These are phyloP conservation scores for Stephanodiscus minutulus DNA, from an alignment of 108 stramenopile species.

Conservation along the genomic window DNA sequence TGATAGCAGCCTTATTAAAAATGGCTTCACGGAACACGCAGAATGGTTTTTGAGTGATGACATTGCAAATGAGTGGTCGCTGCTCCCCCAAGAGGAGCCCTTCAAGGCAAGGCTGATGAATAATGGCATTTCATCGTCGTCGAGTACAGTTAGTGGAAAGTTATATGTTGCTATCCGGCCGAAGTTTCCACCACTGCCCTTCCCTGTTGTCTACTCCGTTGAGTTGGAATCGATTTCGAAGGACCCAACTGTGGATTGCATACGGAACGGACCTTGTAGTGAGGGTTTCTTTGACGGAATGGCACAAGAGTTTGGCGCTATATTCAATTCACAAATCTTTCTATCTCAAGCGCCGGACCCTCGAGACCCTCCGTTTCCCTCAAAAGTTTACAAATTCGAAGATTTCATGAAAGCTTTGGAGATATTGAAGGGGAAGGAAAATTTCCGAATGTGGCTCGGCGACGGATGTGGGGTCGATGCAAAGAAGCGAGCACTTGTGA, in stretches of 20 bases:
- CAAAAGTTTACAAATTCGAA: conserved; percentile 18
- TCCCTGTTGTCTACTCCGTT: conserved; percentile 10
- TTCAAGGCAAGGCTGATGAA: conserved; percentile 1
- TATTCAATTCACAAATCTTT: conserved; percentile 14
- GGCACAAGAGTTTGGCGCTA: conserved; percentile 6
- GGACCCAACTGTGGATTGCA: conserved; percentile 8
- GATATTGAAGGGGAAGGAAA: conserved; percentile 3
- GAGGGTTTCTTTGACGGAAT: conserved; percentile 20
- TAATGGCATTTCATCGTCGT: conserved; percentile 8
- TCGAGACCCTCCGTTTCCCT: conserved; percentile 1
- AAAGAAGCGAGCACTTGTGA: conserved; percentile 13
- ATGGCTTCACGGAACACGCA: background rate
- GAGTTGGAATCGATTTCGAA: conserved; percentile 8
- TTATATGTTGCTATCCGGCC: conserved; percentile 11
- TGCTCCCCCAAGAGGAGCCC: conserved; percentile 3
- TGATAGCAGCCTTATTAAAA: background rate
- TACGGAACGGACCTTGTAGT: conserved; percentile 14
- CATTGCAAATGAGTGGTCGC: background rate
- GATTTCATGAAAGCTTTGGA: conserved; percentile 20
- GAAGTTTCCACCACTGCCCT: conserved; percentile 7
- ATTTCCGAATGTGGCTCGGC: conserved; percentile 20
- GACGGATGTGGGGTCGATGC: conserved; percentile 5
- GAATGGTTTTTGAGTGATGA: conserved; percentile 7
- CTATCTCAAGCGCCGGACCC: conserved; percentile 6
- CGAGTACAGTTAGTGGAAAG: conserved; percentile 3